Evolutionary conservation across 2,329 filamentous ascomycete species (phyloP).

Genomic region (Colletotrichum chlorophyti): DNA sequence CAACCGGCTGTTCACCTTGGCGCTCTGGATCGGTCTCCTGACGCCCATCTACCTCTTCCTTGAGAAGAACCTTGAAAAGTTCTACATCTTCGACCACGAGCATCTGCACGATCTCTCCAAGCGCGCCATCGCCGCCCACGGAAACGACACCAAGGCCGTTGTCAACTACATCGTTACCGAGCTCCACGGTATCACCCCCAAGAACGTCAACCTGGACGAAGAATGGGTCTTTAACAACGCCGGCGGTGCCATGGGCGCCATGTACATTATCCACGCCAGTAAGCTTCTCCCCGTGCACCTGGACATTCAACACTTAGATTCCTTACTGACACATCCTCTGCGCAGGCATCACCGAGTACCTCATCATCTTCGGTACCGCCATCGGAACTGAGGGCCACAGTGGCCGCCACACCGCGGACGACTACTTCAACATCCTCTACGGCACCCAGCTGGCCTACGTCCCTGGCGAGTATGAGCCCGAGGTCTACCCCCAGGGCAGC

Average conservation of each 20-base stretch:
- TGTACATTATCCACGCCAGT: conserved; percentile 91
- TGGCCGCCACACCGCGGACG: conserved; percentile 88
- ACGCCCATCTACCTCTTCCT: conserved; percentile 60
- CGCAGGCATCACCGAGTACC: conserved; percentile 81
- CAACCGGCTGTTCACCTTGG: conserved; percentile 55
- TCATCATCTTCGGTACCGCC: conserved; percentile 86
- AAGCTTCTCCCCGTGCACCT: conserved; percentile 38
- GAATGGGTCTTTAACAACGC: conserved; percentile 95
- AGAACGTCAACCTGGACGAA: conserved; percentile 72
- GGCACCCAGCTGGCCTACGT: conserved; percentile 81
- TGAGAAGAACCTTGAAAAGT: conserved; percentile 64
- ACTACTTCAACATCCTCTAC: conserved; percentile 91
- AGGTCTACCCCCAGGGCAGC: conserved; percentile 72
- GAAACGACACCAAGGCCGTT: conserved; percentile 75
- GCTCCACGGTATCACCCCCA: conserved; percentile 60
- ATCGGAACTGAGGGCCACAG: conserved; percentile 88
- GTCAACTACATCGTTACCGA: conserved; percentile 75
- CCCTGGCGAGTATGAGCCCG: conserved; percentile 69
- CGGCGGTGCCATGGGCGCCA: conserved; percentile 88
- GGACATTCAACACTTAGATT: neutral
- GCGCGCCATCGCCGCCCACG: conserved; percentile 71
- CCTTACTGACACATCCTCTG: conserved; percentile 4
- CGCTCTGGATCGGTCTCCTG: conserved; percentile 60
- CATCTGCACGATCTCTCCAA: conserved; percentile 73
- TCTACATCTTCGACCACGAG: conserved; percentile 78